Base-by-base conservation (phyloP, 163 green algal genomes). In the Scenedesmus sp. region DNA sequence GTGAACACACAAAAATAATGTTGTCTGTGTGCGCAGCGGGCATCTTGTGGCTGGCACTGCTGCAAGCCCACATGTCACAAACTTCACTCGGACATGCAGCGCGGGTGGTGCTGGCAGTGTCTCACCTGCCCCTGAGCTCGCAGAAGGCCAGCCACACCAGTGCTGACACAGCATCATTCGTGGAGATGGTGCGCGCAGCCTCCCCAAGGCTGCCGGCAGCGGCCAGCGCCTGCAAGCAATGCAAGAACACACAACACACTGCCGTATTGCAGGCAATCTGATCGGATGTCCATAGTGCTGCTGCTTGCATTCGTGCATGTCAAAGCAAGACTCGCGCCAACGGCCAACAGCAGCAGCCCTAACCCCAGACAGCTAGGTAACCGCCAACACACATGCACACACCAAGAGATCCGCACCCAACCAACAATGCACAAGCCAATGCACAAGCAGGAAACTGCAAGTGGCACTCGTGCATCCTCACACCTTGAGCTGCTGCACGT, bases 401-500 rank as follows among this genome's bases (percentile, higher is more conserved):
- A 46, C 34, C 34, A 46, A 46, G 34, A 46, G 34, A 46, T 46
- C 34, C 34, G 0, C 67, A 15, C 12, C 67, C 67, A 15, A 23
- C 7, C 2, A 79, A 18, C 6, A 79, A 79, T 79, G 6, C 34
- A 46, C 34, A 46, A 46, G 67, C 12, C n/a, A n/a, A n/a, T n/a
- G n/a, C n/a, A n/a, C n/a, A n/a, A n/a, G n/a, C n/a, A n/a, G n/a
- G n/a, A n/a, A n/a, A n/a, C n/a, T n/a, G 8, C 6, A 79, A 79
- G 67, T n/a, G 0, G 34, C 34, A 9, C 67, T 18, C 23, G 8
- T n/a, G 16, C 67, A 79, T 1, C 79, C 3, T 5, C 67, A 3
- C 66, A 84, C 86, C 87, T 91, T 91, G 87, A 91, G 87, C 56
- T 85, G 87, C 56, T 74, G 23, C 56, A 91, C 18, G 10, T 91